Base-by-base conservation (phyloP, 208 protist genomes). In the Trypanosoma platydactyli region DNA sequence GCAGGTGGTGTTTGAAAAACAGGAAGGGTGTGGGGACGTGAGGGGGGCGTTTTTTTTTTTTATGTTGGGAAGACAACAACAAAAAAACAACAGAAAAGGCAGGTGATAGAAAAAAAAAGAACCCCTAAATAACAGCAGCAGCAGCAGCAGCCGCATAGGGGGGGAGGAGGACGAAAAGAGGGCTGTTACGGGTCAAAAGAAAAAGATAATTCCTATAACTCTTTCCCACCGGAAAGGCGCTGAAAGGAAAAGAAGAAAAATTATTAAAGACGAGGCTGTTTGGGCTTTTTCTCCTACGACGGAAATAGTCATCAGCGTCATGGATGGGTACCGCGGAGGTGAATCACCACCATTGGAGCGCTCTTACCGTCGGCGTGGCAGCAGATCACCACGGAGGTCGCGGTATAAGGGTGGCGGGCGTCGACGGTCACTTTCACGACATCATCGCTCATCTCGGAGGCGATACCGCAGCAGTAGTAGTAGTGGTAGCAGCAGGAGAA, bases 241-340 rank as follows among this genome's bases (percentile, higher is more conserved):
- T 9, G n/a, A 5, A 63, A 52, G 30, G 29, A 9, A 25, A 16
- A 50, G 30, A 35, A 52, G 20, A 53, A 35, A 38, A 41, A 27
- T 40, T 41, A 42, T 40, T 27, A 33, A 55, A 25, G 35, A 35
- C 29, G 50, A 55, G 25, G 29, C 12, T 7, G 22, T 4, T 54
- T 54, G 16, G 9, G n/a, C 18, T 51, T 55, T 35, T 35, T 35
- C 27, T 55, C 29, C 29, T 29, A n/a, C 12, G 16, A 5, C 7
- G 27, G 6, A 48, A 48, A 22, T 22, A 48, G 6, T 5, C 13
- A 12, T 48, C 18, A 48, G 16, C 6, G 12, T 22, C 44, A 71
- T 65, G 68, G 68, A 73, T 40, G 50, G 50, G 13, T 49, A 62
- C 52, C 49, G 51, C 13, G 38, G 48, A 20, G 38, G 25, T 18